A percentile compares a stretch with the other conserved stretches of the same genome.
Evolutionary conservation across 176 grass and related monocot genomes (phyloP).

Genomic region (Poa pratensis): DNA sequence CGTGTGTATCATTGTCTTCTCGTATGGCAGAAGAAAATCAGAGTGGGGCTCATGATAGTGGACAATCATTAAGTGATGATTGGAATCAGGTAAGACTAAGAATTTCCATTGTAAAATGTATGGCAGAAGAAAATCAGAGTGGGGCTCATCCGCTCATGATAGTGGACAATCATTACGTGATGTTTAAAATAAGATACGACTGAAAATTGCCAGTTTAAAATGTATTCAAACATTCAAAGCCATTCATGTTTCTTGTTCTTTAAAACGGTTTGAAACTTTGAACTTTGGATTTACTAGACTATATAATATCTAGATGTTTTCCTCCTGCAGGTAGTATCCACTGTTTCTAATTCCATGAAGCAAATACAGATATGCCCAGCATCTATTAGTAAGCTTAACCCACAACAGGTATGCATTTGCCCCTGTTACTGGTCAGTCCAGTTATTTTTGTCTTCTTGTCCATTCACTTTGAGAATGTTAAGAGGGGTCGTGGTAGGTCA

Average conservation of each 20-base stretch:
- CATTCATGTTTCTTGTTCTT: constrained; percentile 35
- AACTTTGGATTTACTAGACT: constrained; percentile 26
- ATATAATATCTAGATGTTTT: constrained; percentile 28
- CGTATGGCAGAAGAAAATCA: constrained; percentile 33
- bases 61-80: constrained; percentile 42
- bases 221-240: constrained; percentile 25
- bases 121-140: constrained; percentile 39
- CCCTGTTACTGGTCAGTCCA: constrained; percentile 3
- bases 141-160: constrained; percentile 6
- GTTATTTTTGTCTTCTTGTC: neutral
- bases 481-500: too few species aligned
- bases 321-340: constrained; percentile 54
- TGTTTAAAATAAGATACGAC: constrained; percentile 59
- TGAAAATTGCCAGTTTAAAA: neutral
- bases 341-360: constrained; percentile 52
- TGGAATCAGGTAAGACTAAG: constrained; percentile 61
- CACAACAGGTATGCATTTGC: constrained; percentile 64
- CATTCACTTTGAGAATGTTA: neutral
- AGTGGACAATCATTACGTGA: constrained; percentile 31
- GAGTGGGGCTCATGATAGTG: constrained; percentile 36
- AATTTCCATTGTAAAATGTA: neutral
- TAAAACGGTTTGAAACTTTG: constrained; percentile 1
- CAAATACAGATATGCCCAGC: constrained; percentile 62
- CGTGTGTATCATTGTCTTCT: constrained; percentile 36
- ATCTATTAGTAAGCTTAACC: constrained; percentile 62